Evolutionary conservation across 1,284 basidiomycete species (phyloP).

Genomic region (Cryptococcus sp.): DNA sequence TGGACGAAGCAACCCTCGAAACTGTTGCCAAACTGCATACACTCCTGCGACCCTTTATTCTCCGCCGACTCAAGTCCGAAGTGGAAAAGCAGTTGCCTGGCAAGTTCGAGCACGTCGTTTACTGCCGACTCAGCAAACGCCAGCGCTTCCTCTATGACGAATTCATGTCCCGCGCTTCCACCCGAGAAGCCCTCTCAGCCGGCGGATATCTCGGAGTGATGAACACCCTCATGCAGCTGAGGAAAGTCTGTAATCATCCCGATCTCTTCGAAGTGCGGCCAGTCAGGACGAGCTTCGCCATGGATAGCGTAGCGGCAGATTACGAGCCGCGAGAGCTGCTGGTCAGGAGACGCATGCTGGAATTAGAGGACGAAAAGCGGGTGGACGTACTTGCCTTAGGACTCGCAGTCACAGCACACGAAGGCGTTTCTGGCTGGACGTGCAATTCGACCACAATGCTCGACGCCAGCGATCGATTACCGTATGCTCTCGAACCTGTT

Average conservation of each 20-base stretch:
- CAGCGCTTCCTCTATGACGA: slow-evolving; percentile 98
- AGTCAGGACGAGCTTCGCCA: slow-evolving; percentile 88
- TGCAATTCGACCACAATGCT: slow-evolving; percentile 62
- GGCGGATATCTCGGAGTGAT: slow-evolving; percentile 82
- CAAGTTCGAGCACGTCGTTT: slow-evolving; percentile 91
- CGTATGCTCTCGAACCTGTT: slow-evolving; percentile 61
- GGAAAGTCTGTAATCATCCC: slow-evolving; percentile 94
- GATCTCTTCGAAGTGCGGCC: slow-evolving; percentile 94
- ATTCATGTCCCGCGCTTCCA: slow-evolving; percentile 92
- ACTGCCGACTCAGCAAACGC: slow-evolving; percentile 89
- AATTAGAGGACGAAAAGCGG: slow-evolving; percentile 59
- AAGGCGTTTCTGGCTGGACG: slow-evolving; percentile 56
- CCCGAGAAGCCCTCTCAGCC: slow-evolving; percentile 78
- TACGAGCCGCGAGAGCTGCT: slow-evolving; percentile 88
- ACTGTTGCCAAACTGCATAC: slow-evolving; percentile 89
- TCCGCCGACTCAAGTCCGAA: slow-evolving; percentile 90
- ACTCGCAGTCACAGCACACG: slow-evolving; percentile 65
- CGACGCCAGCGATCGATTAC: slow-evolving; percentile 71
- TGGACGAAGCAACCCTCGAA: slow-evolving; percentile 82
- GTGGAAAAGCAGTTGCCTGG: slow-evolving; percentile 94
- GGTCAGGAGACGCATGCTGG: slow-evolving; percentile 69
- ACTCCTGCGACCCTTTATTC: slow-evolving; percentile 88
- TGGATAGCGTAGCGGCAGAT: slow-evolving; percentile 74
- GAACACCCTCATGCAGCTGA: slow-evolving; percentile 95
- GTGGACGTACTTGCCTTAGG: slow-evolving; percentile 68